These are phyloP conservation scores for Xylaria hypoxylon DNA, from an alignment of 2,329 filamentous ascomycete genomes.

Conservation along the genomic window DNA sequence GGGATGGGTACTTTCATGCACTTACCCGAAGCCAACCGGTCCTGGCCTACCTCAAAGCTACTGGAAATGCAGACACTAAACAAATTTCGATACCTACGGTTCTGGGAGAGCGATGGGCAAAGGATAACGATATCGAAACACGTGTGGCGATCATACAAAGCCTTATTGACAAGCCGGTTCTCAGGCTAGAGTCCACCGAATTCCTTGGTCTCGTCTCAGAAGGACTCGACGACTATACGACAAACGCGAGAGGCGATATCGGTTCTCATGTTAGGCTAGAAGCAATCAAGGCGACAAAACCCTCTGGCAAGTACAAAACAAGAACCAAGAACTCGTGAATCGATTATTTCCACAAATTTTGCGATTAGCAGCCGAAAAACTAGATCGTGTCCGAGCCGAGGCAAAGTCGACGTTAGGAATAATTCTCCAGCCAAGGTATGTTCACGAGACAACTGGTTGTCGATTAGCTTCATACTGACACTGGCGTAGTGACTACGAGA, in stretches of 20 bases:
- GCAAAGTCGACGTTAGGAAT: slow-evolving; percentile 68
- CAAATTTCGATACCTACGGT: slow-evolving; percentile 54
- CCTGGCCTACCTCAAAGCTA: slow-evolving; percentile 39
- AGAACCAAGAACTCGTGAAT: slow-evolving; percentile 47
- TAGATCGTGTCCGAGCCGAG: slow-evolving; percentile 83
- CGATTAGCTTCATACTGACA: slow-evolving; percentile 40
- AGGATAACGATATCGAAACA: slow-evolving; percentile 63
- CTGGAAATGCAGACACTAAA: slow-evolving; percentile 43
- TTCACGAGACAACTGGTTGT: slow-evolving; percentile 25
- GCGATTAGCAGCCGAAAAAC: slow-evolving; percentile 85
- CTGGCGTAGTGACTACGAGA: slow-evolving; percentile 49
- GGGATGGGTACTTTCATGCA: slow-evolving; percentile 65
- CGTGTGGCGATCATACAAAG: slow-evolving; percentile 67
- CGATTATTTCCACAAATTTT: slow-evolving; percentile 64
- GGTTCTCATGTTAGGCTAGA: slow-evolving; percentile 87
- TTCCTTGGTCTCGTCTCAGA: slow-evolving; percentile 63
- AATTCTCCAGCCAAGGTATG: slow-evolving; percentile 60
- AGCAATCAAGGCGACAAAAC: slow-evolving; percentile 81
- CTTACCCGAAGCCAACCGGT: slow-evolving; percentile 64
- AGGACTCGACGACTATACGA: slow-evolving; percentile 89
- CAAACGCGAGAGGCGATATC: slow-evolving; percentile 87
- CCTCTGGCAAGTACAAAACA: slow-evolving; percentile 58
- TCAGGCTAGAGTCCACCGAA: slow-evolving; percentile 54
- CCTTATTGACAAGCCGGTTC: slow-evolving; percentile 60
- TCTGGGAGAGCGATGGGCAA: slow-evolving; percentile 65